phyloP scores from a whole-genome alignment of 441 rosid genomes.

The Macaranga tanarius region DNA sequence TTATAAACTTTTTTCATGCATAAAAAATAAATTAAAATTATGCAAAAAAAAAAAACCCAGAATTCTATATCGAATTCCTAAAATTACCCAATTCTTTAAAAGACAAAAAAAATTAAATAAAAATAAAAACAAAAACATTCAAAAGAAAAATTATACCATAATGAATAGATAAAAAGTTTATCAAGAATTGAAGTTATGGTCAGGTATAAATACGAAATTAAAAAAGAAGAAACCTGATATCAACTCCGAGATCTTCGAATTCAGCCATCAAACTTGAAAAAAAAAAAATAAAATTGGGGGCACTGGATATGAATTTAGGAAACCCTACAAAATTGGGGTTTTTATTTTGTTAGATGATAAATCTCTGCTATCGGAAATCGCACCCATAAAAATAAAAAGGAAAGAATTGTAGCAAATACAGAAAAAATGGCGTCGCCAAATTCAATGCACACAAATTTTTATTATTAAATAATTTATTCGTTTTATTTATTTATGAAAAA shows the following conservation, averaged over 20 bases:
- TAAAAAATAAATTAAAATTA: no score
- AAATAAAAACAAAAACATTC: not conserved
- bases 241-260: slow-evolving; percentile 52
- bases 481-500: not conserved
- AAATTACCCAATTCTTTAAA: not conserved
- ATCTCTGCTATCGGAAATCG: no score
- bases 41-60: not conserved
- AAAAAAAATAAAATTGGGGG: no score
- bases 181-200: not conserved
- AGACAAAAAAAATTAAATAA: no score
- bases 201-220: not conserved
- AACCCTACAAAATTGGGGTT: slow-evolving; percentile 16
- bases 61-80: not conserved
- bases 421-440: not conserved
- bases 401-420: not conserved
- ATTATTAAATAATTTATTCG: not conserved
- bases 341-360: not conserved
- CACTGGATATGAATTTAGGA: not conserved
- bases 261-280: slow-evolving; percentile 35
- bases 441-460: slow-evolving; percentile 7
- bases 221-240: slow-evolving; percentile 36
- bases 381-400: not conserved
- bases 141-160: no score
- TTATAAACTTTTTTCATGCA: not conserved
- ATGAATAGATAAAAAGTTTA: no score